A percentile compares a stretch with the other conserved stretches of the same genome.
These are phyloP conservation scores for Simplicillium aogashimaense DNA, from an alignment of 2,329 filamentous ascomycete genomes.

Conservation along the genomic window DNA sequence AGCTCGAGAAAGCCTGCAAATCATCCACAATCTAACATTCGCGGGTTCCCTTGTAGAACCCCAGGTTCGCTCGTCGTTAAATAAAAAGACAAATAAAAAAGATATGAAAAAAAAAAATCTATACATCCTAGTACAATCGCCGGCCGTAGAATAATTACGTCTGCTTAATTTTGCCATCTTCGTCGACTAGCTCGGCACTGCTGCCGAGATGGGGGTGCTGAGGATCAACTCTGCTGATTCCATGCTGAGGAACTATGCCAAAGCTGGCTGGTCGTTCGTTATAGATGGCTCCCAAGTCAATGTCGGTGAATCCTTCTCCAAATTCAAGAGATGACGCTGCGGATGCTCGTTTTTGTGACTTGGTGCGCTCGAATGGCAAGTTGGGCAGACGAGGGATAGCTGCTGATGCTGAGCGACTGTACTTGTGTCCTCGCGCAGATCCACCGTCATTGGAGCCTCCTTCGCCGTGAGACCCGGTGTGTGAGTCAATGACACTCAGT, in stretches of 20 bases:
- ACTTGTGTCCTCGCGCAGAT: constrained; percentile 5
- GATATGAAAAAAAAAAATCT: neutral
- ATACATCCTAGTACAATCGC: neutral
- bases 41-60: too few relatives aligned
- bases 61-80: too few relatives aligned
- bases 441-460: constrained; percentile 3
- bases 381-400: constrained; percentile 21
- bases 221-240: constrained; percentile 44
- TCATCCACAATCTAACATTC: constrained; percentile 2
- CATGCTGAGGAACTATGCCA: constrained; percentile 48
- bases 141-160: too few relatives aligned
- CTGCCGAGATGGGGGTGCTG: constrained; percentile 33
- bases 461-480: constrained; percentile 8
- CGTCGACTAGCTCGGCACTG: constrained; percentile 47
- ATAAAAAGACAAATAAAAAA: neutral
- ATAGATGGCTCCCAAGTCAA: constrained; percentile 23
- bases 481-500: constrained; percentile 18
- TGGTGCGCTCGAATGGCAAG: constrained; percentile 48
- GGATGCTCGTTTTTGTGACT: constrained; percentile 41
- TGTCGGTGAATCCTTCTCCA: constrained; percentile 33
- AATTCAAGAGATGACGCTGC: constrained; percentile 39
- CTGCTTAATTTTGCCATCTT: constrained; percentile 7
- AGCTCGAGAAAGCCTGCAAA: neutral
- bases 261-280: constrained; percentile 43
- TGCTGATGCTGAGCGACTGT: constrained; percentile 10